Base-by-base conservation (phyloP, 2,329 filamentous ascomycete genomes). In the Trichoderma cornu-damae region DNA sequence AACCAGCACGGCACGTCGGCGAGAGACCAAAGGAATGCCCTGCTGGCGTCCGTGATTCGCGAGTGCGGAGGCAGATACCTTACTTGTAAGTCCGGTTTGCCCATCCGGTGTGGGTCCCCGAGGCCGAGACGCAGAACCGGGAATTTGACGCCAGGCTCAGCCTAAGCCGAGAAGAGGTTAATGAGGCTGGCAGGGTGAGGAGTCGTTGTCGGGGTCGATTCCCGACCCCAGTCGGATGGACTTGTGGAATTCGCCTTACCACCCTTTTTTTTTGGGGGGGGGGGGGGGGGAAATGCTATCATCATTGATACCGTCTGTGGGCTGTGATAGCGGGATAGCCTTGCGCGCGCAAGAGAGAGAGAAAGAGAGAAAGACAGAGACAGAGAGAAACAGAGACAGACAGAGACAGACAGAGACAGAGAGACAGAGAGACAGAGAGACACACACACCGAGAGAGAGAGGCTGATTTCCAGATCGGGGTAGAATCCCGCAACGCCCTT, bases 141-240 rank as follows among this genome's bases (percentile, higher is more conserved):
- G 37, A 18, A 44, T 49, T 30, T 49, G 26, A 16, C 24, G 18
- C 28, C 18, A 24, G 7, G 3, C 11, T 16, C 28, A 26, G 37
- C 4, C 53, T 48, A 49, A 32, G 11, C 53, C 43, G 20, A n/a
- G 28, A 55, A 32, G 42, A 46, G 32, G 42, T 30, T 55, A 47
- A 38, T 35, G 42, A 12, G 16, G 9, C 37, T 34, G n/a, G 49
- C 35, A 38, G 18, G n/a, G 46, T 44, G 53, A 30, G 53, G 53
- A 57, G 53, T 18, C 34, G n/a, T 8, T 42, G 55, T 60, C 59
- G 59, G 59, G 37, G 59, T 60, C 55, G 59, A 55, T 60, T 53
- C 59, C 59, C 59, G 59, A 48, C 44, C 35, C 54, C 24, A 20
- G 26, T n/a, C 26, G 46, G 51, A 46, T 28, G n/a, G n/a, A 28